Evolutionary conservation across 129 eudicot genomes (phyloP).

Genomic region (Tagetes erecta): DNA sequence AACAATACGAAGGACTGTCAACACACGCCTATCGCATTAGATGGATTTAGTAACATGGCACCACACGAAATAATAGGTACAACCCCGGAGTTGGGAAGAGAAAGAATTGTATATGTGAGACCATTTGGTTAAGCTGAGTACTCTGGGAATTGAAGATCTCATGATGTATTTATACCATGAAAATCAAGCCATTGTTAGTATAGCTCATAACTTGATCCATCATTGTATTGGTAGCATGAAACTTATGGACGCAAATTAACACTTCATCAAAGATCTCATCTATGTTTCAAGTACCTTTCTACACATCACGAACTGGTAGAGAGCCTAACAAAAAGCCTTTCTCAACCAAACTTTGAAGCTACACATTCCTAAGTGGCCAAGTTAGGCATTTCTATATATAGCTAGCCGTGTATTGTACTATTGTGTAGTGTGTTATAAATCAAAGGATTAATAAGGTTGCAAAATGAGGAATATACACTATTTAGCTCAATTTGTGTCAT

Average conservation of each 20-base stretch:
- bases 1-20: neutral
- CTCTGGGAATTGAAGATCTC: neutral
- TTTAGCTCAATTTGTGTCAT: constrained; percentile 7
- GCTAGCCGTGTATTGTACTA: neutral
- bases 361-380: neutral
- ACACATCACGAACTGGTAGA: neutral
- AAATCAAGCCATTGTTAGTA: neutral
- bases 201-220: neutral
- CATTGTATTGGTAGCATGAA: neutral
- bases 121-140: neutral
- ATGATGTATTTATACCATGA: neutral
- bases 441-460: neutral
- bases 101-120: neutral
- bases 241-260: neutral
- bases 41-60: too few relatives aligned
- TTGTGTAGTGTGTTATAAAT: neutral
- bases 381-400: neutral
- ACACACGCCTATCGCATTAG: too few relatives aligned
- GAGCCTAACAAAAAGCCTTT: neutral
- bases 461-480: neutral
- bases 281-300: neutral
- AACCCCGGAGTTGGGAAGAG: neutral
- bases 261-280: neutral
- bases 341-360: neutral
- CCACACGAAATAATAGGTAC: neutral